Evolutionary conservation across 2,329 filamentous ascomycete genomes (phyloP).

Genomic region (Colletotrichum sp.): DNA sequence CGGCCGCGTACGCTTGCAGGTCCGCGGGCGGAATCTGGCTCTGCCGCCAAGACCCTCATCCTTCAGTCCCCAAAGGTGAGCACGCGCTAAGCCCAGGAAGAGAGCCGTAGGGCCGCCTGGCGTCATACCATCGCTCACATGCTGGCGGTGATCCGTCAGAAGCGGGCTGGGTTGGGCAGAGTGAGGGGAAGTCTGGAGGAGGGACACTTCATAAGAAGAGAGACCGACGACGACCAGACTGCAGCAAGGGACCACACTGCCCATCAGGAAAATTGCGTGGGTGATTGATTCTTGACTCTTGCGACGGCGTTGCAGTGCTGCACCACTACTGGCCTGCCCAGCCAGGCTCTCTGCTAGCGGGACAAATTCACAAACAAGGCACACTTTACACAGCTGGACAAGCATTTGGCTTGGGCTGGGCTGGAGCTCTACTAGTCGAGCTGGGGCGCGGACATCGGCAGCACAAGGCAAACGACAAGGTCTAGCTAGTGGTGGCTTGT

Average conservation of each 20-base stretch:
- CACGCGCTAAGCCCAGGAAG: neutral
- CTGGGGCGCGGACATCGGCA: conserved; percentile 3
- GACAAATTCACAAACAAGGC: neutral
- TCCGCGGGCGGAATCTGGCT: conserved; percentile 10
- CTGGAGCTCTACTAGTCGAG: neutral
- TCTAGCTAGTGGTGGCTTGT: neutral
- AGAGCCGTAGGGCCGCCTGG: conserved; percentile 9
- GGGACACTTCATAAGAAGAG: neutral
- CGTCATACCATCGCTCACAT: conserved; percentile 15
- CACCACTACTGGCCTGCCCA: neutral
- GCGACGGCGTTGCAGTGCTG: neutral
- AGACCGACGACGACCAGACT: neutral
- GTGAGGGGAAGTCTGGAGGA: neutral
- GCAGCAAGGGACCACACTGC: neutral
- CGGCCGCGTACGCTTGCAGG: conserved; percentile 17
- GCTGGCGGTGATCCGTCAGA: conserved; percentile 10
- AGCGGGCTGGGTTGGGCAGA: neutral
- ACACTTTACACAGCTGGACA: neutral
- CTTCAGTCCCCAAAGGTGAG: neutral
- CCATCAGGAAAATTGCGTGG: neutral
- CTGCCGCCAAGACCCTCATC: conserved; percentile 10
- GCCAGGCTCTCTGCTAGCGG: neutral
- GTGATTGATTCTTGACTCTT: neutral
- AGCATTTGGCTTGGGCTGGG: neutral
- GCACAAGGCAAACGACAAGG: neutral